Base-by-base conservation (phyloP, 805 yeast genomes). In the Metschnikowia gelsemii region DNA sequence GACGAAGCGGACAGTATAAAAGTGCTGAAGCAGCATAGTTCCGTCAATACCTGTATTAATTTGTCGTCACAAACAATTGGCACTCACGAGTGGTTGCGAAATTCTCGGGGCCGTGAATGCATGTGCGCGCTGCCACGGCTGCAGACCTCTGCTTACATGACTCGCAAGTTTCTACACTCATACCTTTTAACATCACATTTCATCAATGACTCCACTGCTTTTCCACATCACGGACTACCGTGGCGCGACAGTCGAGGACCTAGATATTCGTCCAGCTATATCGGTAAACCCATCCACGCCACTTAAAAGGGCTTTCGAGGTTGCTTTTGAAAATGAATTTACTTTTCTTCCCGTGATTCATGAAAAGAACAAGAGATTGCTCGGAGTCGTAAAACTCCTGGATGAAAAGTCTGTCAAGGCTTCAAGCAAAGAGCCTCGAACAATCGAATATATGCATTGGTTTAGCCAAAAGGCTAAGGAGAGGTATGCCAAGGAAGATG, bases 241-340 rank as follows among this genome's bases (percentile, higher is more conserved):
- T 12, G 75, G 75, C 0, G 82, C 83, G 9, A 75, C 80, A 2
- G 71, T 79, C 5, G 83, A 79, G 54, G 84, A 79, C 50, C 67
- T 79, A 45, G 80, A 78, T 55, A 68, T 77, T 35, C 72, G 73
- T 30, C 84, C 83, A 1, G 82, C 82, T 17, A 59, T 76, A 23
- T 68, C 80, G 8, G 72, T 79, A 22, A 66, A 68, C 35, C 80
- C 81, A 1, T 55, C 65, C 13, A 73, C 78, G 7, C 64, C 64
- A 6, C 57, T 79, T 26, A 60, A 58, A n/a, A 68, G 66, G 34
- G 83, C 82, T 8, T 59, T 76, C 24, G 82, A 76, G 49, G 61
- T 76, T 27, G 69, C 81, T n/a, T 77, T 65, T 45, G 84, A 79
- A 54, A 63, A 75, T 50, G 75, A 73, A 44, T 78, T 74, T 57